A percentile compares a stretch with the other conserved stretches of the same genome.
phyloP scores from a whole-genome alignment of 2,329 filamentous ascomycete genomes.

The Xylariaceae sp. region DNA sequence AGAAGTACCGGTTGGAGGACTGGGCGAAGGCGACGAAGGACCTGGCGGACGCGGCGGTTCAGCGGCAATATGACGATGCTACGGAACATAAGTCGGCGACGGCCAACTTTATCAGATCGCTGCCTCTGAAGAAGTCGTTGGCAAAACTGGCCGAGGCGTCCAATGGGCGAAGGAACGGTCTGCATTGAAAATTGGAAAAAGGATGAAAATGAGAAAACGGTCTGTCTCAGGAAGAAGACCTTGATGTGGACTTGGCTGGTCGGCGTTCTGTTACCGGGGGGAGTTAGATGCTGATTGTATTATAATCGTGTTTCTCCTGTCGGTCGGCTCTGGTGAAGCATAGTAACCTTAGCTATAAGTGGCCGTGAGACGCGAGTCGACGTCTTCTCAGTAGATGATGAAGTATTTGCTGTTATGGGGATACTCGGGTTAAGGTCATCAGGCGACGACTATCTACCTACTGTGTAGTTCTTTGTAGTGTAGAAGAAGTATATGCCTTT shows the following conservation, averaged over 20 bases:
- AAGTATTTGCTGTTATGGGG: no score
- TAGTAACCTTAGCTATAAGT: no score
- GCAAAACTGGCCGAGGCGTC: constrained; percentile 15
- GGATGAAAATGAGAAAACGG: no score
- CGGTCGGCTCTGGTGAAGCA: constrained; percentile 9
- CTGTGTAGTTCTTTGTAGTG: no score
- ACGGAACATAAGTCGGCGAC: constrained; percentile 18
- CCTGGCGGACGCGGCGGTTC: constrained; percentile 26
- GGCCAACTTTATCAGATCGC: constrained; percentile 1
- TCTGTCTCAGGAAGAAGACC: no score
- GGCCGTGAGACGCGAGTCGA: no score
- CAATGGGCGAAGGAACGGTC: constrained; percentile 26
- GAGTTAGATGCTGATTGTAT: no score
- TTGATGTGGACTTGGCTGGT: constrained; percentile 17
- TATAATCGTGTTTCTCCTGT: constrained; percentile 18
- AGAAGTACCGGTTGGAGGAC: constrained; percentile 61
- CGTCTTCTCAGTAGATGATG: no score
- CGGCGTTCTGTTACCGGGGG: no score
- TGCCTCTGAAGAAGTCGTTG: constrained; percentile 10
- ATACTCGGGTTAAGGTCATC: no score
- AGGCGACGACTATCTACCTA: no score
- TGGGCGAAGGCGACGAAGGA: constrained; percentile 47
- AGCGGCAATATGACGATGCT: constrained; percentile 25
- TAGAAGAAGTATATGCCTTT: no score
- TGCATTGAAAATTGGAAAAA: constrained; percentile 21